A percentile compares a stretch with the other conserved stretches of the same genome.
Conservation (phyloP, 768 basidiomycete species). For the Tubosaeta brunneosetosa region DNA sequence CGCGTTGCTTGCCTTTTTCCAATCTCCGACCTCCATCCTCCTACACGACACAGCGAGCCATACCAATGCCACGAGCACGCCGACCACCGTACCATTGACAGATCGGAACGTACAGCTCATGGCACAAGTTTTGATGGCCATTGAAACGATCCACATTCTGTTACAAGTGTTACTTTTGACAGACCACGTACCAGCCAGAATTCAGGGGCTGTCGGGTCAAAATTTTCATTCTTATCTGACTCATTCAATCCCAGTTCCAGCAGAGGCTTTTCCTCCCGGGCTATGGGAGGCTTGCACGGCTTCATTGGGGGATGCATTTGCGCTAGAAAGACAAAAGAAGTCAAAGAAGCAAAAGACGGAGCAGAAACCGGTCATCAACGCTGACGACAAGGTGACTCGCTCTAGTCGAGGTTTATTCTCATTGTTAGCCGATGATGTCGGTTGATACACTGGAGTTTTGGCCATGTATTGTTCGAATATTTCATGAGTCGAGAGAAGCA, state of each 20-base stretch:
- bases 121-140: slow-evolving; percentile 57
- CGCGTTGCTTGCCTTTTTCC: slow-evolving; percentile 54
- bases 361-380: slow-evolving; percentile 18
- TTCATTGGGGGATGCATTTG: slow-evolving; percentile 47
- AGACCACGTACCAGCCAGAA: slow-evolving; percentile 41
- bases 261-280: slow-evolving; percentile 25
- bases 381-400: slow-evolving; percentile 14
- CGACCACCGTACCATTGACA: slow-evolving; percentile 29
- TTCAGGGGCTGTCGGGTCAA: slow-evolving; percentile 53
- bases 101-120: slow-evolving; percentile 65
- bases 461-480: background rate
- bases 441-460: slow-evolving; percentile 17
- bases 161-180: slow-evolving; percentile 58
- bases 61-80: slow-evolving; percentile 13
- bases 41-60: slow-evolving; percentile 14
- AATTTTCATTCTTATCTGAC: slow-evolving; percentile 54
- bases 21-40: slow-evolving; percentile 2
- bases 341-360: slow-evolving; percentile 32
- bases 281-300: slow-evolving; percentile 46
- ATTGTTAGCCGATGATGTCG: slow-evolving; percentile 38
- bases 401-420: slow-evolving; percentile 32
- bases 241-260: slow-evolving; percentile 17
- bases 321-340: slow-evolving; percentile 45
- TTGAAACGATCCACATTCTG: slow-evolving; percentile 58
- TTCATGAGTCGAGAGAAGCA: background rate